A percentile compares a stretch with the other conserved stretches of the same genome.
phyloP scores from a whole-genome alignment of 805 yeast genomes.

The Yarrowia sp. region DNA sequence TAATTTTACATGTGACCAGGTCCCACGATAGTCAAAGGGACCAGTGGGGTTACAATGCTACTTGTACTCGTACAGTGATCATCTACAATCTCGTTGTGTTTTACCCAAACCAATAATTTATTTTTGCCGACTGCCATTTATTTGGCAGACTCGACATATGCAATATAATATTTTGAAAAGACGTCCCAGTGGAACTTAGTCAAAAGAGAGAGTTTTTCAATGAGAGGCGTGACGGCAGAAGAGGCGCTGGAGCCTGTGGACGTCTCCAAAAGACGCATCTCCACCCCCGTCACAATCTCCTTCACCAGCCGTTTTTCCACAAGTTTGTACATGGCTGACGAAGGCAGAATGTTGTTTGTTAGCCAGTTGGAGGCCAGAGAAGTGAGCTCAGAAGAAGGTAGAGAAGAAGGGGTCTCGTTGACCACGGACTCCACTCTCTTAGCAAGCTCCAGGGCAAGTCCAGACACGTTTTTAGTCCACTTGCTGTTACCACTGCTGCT shows the following conservation, averaged over 20 bases:
- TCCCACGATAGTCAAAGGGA: too few relatives aligned
- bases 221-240: constrained; percentile 30
- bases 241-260: constrained; percentile 28
- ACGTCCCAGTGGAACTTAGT: constrained; percentile 81
- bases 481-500: constrained; percentile 85
- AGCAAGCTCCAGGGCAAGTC: constrained; percentile 67
- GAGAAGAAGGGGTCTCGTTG: constrained; percentile 19
- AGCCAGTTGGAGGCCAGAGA: constrained; percentile 76
- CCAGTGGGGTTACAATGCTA: too few relatives aligned
- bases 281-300: constrained; percentile 27
- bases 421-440: constrained; percentile 37
- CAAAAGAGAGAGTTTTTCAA: constrained; percentile 51
- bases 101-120: constrained; percentile 24
- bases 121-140: not conserved
- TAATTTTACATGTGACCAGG: not conserved
- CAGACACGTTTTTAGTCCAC: constrained; percentile 80
- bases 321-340: constrained; percentile 68
- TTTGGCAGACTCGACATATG: constrained; percentile 29
- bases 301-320: constrained; percentile 55
- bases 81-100: not conserved
- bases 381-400: constrained; percentile 46
- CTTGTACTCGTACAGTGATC: too few relatives aligned
- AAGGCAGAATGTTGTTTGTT: constrained; percentile 81
- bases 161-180: constrained; percentile 65
- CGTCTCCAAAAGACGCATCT: not conserved